Evolutionary conservation across 805 yeast species (phyloP), one percentile per base, ranked within the genome.

Genomic region (Wickerhamomyces queroliae): DNA sequence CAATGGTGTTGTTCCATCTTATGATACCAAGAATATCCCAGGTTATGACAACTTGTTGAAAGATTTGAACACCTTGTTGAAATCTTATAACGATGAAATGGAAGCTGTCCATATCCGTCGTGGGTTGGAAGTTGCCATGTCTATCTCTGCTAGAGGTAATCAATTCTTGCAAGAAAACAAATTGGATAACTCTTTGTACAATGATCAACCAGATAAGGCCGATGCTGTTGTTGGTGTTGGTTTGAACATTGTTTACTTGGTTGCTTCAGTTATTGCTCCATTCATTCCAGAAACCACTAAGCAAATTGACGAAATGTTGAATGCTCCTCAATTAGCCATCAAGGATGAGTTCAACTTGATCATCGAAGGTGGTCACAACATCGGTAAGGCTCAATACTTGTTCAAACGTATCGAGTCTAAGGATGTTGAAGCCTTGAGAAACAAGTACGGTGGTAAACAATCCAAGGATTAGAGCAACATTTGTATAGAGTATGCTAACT

Each of bases 141-240:
- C 85, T 24, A 69, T 93, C 41, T 84, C 96, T 42, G 78, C 95
- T 17, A 80, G 96, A 54, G 99, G 99, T 64, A 93, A 93, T 67
- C 84, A 74, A 62, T 93, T 91, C 74, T 74, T 93, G 61, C 99
- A 93, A 68, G 99, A 91, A 37, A 89, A 90, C 69, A 90, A 90
- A 67, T 74, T 93, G 54, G 98, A 91, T 64, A 93, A 93, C 72
- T 70, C 85, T 9, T 70, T 90, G 48, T 87, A 80, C 63, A 76
- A 78, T 40, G 78, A 87, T 55, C 60, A 66, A 36, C 95, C 96
- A 33, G 86, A 74, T 25, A 79, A 78, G 55, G 77, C 95, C 12
- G 96, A 89, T 56, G 95, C 96, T 3, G 95, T 91, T 38, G 85
- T 93, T 40, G 95, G 86, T 47, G 83, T 87, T 38, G 97, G 95